Evolutionary conservation across 1,284 basidiomycete genomes (phyloP).

Genomic region (Gomphus sp.): DNA sequence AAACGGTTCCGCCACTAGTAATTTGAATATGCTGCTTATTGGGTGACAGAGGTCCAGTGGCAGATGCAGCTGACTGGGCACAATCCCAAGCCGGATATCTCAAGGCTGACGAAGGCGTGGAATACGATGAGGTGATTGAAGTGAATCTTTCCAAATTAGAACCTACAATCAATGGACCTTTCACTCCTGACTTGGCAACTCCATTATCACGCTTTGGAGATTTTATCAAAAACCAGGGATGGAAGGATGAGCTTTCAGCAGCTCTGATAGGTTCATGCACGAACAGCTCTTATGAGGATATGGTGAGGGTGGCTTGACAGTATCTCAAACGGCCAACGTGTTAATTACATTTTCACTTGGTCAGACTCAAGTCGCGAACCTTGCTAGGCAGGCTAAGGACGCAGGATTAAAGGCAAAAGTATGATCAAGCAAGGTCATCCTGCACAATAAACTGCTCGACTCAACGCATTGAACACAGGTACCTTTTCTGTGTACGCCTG

Average conservation of each 20-base stretch:
- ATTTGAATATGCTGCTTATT: not conserved
- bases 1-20: not conserved
- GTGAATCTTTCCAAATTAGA: conserved; percentile 93
- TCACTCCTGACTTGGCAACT: conserved; percentile 95
- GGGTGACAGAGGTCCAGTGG: conserved; percentile 52
- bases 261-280: conserved; percentile 96
- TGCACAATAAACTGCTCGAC: not conserved
- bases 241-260: conserved; percentile 89
- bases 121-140: conserved; percentile 94
- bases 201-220: conserved; percentile 87
- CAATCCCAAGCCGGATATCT: conserved; percentile 66
- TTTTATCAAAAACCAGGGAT: conserved; percentile 77
- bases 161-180: conserved; percentile 94
- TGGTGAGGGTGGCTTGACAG: conserved; percentile 40
- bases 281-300: conserved; percentile 94
- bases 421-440: not conserved
- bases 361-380: conserved; percentile 80
- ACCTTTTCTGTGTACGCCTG: conserved; percentile 95
- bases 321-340: not conserved
- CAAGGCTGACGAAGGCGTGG: conserved; percentile 78
- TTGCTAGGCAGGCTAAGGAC: conserved; percentile 84
- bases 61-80: conserved; percentile 82
- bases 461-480: conserved; percentile 35
- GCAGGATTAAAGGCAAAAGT: conserved; percentile 76
- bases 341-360: not conserved